These are phyloP conservation scores for Athelia sp. DNA, from an alignment of 1,284 basidiomycete species.

Conservation along the genomic window DNA sequence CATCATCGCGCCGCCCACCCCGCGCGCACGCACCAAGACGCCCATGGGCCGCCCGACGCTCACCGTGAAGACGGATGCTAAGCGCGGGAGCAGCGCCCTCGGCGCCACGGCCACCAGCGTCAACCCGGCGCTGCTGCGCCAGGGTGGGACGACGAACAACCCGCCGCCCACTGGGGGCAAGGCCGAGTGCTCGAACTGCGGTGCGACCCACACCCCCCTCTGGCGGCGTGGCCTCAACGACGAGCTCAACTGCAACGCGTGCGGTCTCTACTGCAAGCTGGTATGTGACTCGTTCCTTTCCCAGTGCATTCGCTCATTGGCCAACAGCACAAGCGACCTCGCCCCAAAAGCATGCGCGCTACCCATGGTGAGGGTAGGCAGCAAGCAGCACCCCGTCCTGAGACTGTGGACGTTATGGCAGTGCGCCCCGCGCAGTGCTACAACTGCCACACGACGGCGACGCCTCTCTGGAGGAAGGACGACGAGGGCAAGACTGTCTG, in stretches of 20 bases:
- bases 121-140: slow-evolving; percentile 32
- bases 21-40: slow-evolving; percentile 37
- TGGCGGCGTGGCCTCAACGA: slow-evolving; percentile 80
- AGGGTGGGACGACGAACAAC: slow-evolving; percentile 24
- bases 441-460: slow-evolving; percentile 86
- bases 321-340: slow-evolving; percentile 70
- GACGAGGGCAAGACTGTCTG: slow-evolving; percentile 90
- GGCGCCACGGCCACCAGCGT: slow-evolving; percentile 56
- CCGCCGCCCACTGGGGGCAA: slow-evolving; percentile 72
- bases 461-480: slow-evolving; percentile 88
- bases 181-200: slow-evolving; percentile 79
- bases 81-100: slow-evolving; percentile 45
- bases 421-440: slow-evolving; percentile 67
- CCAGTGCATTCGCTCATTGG: slow-evolving; percentile 13
- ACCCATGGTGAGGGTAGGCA: slow-evolving; percentile 61
- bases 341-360: slow-evolving; percentile 79
- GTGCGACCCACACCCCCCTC: slow-evolving; percentile 77
- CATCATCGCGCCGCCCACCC: slow-evolving; percentile 43
- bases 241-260: slow-evolving; percentile 81
- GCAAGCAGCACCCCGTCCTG: slow-evolving; percentile 56
- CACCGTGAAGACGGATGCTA: slow-evolving; percentile 44
- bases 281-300: slow-evolving; percentile 37
- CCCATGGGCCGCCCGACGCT: slow-evolving; percentile 48
- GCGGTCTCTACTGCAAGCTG: slow-evolving; percentile 75
- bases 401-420: slow-evolving; percentile 49